phyloP scores from a whole-genome alignment of 495 filamentous ascomycete species.

The Halenospora varia region DNA sequence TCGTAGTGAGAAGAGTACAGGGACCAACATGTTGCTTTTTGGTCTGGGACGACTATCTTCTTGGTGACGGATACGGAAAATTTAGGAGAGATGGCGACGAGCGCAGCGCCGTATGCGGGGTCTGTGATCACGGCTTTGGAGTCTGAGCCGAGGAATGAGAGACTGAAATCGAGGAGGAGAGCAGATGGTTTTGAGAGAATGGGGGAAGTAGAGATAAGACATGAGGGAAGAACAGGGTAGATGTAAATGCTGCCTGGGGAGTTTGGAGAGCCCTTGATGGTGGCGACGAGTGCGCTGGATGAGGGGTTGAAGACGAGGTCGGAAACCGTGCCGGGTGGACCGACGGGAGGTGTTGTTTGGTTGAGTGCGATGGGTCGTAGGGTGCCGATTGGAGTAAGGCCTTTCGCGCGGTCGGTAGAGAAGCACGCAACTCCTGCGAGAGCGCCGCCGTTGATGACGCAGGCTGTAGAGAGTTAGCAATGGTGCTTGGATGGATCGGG shows the following conservation, averaged over 20 bases:
- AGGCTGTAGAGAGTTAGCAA: slow-evolving; percentile 19
- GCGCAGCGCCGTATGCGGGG: slow-evolving; percentile 25
- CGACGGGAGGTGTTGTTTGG: slow-evolving; percentile 23
- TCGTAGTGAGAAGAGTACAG: slow-evolving; percentile 19
- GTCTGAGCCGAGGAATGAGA: slow-evolving; percentile 26
- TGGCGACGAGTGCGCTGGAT: slow-evolving; percentile 25
- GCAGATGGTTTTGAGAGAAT: slow-evolving; percentile 16
- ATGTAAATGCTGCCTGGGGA: slow-evolving; percentile 25
- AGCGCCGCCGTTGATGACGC: slow-evolving; percentile 27
- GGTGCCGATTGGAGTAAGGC: slow-evolving; percentile 16
- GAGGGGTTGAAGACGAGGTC: slow-evolving; percentile 32
- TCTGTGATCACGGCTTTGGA: slow-evolving; percentile 22
- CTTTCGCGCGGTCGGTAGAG: slow-evolving; percentile 17
- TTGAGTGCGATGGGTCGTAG: slow-evolving; percentile 23
- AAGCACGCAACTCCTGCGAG: slow-evolving; percentile 27
- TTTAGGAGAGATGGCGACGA: slow-evolving; percentile 19
- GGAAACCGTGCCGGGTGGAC: slow-evolving; percentile 19
- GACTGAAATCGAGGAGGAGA: slow-evolving; percentile 23
- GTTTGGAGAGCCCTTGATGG: slow-evolving; percentile 18
- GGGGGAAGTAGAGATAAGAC: slow-evolving; percentile 12
- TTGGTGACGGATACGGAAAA: slow-evolving; percentile 14
- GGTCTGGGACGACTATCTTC: slow-evolving; percentile 18
- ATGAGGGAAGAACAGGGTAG: slow-evolving; percentile 16
- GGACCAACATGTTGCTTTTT: slow-evolving; percentile 28
- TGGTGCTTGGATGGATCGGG: neutral